Percentiles rank a stretch among this genome's conserved stretches.
Conservation (phyloP, 352 stramenopile species). For the Globisporangium solare region DNA sequence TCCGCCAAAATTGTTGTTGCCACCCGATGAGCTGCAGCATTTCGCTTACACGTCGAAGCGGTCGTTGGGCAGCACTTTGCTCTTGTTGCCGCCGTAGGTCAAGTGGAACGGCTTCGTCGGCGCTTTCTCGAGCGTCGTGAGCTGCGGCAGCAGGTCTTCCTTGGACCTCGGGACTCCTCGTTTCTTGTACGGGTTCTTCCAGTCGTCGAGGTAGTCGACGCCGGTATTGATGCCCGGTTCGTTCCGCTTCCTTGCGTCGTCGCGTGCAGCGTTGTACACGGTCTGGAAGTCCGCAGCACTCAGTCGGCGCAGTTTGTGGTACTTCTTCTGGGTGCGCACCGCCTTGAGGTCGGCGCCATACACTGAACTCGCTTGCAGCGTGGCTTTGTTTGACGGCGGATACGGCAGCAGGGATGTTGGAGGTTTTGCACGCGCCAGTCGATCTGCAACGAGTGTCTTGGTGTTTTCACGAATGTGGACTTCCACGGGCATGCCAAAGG, state of each 20-base stretch:
- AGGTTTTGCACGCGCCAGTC: constrained; percentile 26
- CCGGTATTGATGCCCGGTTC: constrained; percentile 47
- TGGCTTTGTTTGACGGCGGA: constrained; percentile 43
- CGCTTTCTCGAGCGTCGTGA: constrained; percentile 39
- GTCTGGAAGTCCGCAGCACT: constrained; percentile 39
- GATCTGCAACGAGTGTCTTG: constrained; percentile 26
- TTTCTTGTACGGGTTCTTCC: constrained; percentile 70
- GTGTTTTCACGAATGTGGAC: constrained; percentile 57
- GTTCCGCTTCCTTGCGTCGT: constrained; percentile 33
- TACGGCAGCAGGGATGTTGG: constrained; percentile 45
- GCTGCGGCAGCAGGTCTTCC: constrained; percentile 38
- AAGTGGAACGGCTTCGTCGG: constrained; percentile 54
- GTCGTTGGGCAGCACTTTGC: constrained; percentile 60
- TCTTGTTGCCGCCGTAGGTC: constrained; percentile 58
- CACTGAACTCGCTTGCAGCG: constrained; percentile 35
- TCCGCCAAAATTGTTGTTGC: no score
- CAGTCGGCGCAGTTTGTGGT: constrained; percentile 50
- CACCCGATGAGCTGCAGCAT: no score
- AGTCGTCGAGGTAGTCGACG: constrained; percentile 52
- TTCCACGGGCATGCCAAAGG: constrained; percentile 58
- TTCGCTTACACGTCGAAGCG: constrained; percentile 50
- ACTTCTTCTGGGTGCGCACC: constrained; percentile 53
- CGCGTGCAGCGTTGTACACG: constrained; percentile 42
- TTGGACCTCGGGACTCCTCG: constrained; percentile 44
- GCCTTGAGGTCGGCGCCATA: constrained; percentile 41